Conservation (phyloP, 495 filamentous ascomycete species). For the Copromyces sp. region DNA sequence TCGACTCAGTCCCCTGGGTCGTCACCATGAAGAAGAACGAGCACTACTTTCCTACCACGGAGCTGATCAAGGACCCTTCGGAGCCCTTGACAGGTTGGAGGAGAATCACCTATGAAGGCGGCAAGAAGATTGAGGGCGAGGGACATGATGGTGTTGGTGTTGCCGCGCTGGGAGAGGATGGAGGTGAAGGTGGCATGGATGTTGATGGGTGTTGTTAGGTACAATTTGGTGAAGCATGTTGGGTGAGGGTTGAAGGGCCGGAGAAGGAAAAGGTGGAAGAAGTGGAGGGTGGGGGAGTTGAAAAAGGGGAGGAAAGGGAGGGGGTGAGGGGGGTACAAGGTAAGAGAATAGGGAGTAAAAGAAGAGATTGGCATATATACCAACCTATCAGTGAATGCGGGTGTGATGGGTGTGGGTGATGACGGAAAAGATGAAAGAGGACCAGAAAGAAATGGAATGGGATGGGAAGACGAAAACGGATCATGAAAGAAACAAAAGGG, state of each 20-base stretch:
- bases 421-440: no score
- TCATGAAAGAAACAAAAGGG: no score
- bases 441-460: no score
- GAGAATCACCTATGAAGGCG: slow-evolving; percentile 59
- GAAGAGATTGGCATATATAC: no score
- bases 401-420: no score
- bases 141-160: slow-evolving; percentile 30
- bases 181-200: slow-evolving; percentile 18
- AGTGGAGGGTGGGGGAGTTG: no score
- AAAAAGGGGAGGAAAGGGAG: no score
- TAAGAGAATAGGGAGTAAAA: no score
- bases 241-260: background rate
- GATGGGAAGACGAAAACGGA: no score
- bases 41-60: slow-evolving; percentile 92
- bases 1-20: slow-evolving; percentile 95
- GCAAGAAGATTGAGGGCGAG: slow-evolving; percentile 40
- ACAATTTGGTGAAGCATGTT: background rate
- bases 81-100: slow-evolving; percentile 53
- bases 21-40: slow-evolving; percentile 99
- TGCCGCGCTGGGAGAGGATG: slow-evolving; percentile 11
- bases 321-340: no score
- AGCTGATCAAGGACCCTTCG: slow-evolving; percentile 65
- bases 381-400: no score
- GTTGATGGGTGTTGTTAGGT: slow-evolving; percentile 12
- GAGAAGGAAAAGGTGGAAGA: background rate